These are phyloP conservation scores for Leccinum subtestaceum DNA, from an alignment of 768 basidiomycete species.

Conservation along the genomic window DNA sequence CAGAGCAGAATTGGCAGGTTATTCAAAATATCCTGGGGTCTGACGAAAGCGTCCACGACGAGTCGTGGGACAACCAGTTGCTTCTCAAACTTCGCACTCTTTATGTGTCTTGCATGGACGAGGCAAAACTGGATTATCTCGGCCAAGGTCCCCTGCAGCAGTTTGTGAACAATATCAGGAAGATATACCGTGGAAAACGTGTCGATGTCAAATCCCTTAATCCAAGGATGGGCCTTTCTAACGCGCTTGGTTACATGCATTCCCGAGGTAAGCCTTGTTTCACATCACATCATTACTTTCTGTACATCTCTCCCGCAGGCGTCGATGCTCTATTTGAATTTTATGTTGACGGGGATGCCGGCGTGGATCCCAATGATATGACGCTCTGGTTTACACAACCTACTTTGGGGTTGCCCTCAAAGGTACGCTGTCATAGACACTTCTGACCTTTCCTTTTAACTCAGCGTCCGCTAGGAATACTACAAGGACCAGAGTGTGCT, in stretches of 20 bases:
- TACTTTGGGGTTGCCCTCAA: conserved; percentile 78
- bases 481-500: conserved; percentile 73
- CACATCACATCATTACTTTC: neutral
- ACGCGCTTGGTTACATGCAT: conserved; percentile 82
- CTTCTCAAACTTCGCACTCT: conserved; percentile 66
- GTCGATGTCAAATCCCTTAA: conserved; percentile 36
- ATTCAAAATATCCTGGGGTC: conserved; percentile 69
- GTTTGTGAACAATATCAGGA: conserved; percentile 59
- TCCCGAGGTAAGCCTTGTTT: conserved; percentile 59
- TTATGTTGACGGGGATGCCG: conserved; percentile 84
- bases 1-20: conserved; percentile 74
- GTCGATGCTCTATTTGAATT: conserved; percentile 78
- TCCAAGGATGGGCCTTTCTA: conserved; percentile 63
- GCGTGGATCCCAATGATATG: conserved; percentile 83
- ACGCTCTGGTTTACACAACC: conserved; percentile 84
- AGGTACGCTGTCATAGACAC: conserved; percentile 42
- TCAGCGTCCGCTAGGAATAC: conserved; percentile 61
- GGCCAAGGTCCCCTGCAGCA: conserved; percentile 70
- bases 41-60: conserved; percentile 34
- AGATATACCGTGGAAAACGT: conserved; percentile 55
- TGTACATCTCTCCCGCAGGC: conserved; percentile 41
- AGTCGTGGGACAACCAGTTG: conserved; percentile 51
- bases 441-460: neutral
- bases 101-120: conserved; percentile 81
- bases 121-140: conserved; percentile 67